Evolutionary conservation across 2,329 filamentous ascomycete genomes (phyloP), one percentile per base, ranked within the genome.

Genomic region (Ilyonectria sp.): DNA sequence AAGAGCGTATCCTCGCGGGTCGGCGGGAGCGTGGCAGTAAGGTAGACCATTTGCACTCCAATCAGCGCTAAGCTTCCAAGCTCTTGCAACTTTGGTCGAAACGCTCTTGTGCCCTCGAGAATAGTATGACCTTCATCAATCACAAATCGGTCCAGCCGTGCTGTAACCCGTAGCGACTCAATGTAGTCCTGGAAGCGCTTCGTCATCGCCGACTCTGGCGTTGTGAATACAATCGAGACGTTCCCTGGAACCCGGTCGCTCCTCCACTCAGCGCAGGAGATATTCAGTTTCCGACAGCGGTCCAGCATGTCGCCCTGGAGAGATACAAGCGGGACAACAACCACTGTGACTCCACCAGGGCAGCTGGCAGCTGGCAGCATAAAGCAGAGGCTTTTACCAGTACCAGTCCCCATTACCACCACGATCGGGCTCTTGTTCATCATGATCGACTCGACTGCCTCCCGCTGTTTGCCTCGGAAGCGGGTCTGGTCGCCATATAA

Each of bases 101-200:
- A 67, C 6, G 5, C 9, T 2, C 17, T 33, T 19, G n/a, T 63
- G 19, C 33, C 49, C 21, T 63, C 21, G 6, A 67, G 44, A 6
- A 63, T 60, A 2, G 31, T 63, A 23, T 67, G 15, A 17, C 31
- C 50, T n/a, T 67, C 21, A 19, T 67, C 37, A 6, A 67, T 15
- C 2, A 63, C 37, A 21, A 67, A 21, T 19, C 40, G 21, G n/a
- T 67, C 55, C 2, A 67, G 10, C 40, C 35, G 33, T 6, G 31
- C 37, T 11, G 35, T 57, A 6, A 46, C 46, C 53, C 31, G 19
- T 43, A 6, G 11, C n/a, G 1, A 56, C 47, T 67, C 7, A 5
- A 67, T 10, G 47, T 57, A 67, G 13, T 63, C 40, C 19, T 40
- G 17, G 10, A 67, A 67, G 1, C 43, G 11, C 54, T 67, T 67